These are phyloP conservation scores for Knoxdaviesia capensis DNA, from an alignment of 2,329 filamentous ascomycete genomes.

Conservation along the genomic window DNA sequence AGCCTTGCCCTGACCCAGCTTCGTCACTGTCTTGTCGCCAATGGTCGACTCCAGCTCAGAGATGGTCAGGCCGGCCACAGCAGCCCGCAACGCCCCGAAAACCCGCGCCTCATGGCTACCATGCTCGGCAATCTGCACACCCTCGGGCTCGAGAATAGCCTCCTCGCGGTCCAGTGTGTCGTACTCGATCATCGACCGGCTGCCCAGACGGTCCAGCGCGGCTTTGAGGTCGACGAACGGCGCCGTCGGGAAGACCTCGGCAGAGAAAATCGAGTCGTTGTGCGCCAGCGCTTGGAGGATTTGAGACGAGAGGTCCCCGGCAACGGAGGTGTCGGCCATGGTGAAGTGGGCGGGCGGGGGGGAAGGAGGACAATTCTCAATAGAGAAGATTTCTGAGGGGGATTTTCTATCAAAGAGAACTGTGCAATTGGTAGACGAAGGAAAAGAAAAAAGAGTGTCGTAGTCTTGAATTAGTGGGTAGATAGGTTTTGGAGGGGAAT, in stretches of 20 bases:
- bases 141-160: constrained; percentile 55
- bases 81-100: constrained; percentile 51
- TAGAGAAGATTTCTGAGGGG: no score
- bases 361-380: not conserved
- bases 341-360: constrained; percentile 4
- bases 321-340: constrained; percentile 17
- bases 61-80: constrained; percentile 65
- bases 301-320: constrained; percentile 38
- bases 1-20: constrained; percentile 83
- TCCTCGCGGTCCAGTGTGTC: constrained; percentile 67
- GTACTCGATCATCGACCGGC: constrained; percentile 73
- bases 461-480: no score
- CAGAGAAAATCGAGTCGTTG: constrained; percentile 44
- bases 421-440: no score
- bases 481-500: not conserved
- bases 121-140: constrained; percentile 48
- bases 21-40: constrained; percentile 53
- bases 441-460: not conserved
- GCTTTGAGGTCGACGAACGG: constrained; percentile 59
- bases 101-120: constrained; percentile 71
- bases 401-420: no score
- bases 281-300: constrained; percentile 46
- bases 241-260: constrained; percentile 45
- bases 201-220: constrained; percentile 67
- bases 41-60: constrained; percentile 49